Evolutionary conservation across 2,329 filamentous ascomycete genomes (phyloP).

Genomic region (Teratosphaeria epicoccoides): DNA sequence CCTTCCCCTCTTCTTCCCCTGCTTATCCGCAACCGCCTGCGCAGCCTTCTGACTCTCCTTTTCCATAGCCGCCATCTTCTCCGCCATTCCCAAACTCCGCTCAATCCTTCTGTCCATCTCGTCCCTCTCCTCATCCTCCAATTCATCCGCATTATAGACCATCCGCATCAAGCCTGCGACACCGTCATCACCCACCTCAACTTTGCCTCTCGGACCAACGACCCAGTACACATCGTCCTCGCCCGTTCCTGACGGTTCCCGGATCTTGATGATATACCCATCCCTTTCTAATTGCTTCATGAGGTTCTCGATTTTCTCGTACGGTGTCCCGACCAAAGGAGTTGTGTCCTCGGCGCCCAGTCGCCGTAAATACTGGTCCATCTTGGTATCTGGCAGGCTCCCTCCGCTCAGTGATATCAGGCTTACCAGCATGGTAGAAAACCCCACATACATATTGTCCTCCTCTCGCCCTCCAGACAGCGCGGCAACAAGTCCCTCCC

Average conservation of each 20-base stretch:
- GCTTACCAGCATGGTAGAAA: slow-evolving; percentile 71
- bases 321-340: slow-evolving; percentile 30
- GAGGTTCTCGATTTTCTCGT: slow-evolving; percentile 62
- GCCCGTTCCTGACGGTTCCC: slow-evolving; percentile 53
- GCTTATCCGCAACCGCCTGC: neutral
- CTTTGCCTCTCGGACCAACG: slow-evolving; percentile 72
- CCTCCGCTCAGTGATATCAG: slow-evolving; percentile 65
- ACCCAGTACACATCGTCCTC: slow-evolving; percentile 73
- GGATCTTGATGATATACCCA: slow-evolving; percentile 67
- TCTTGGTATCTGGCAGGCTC: slow-evolving; percentile 62
- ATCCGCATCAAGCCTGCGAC: slow-evolving; percentile 57
- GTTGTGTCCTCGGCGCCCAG: slow-evolving; percentile 67
- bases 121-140: slow-evolving; percentile 9
- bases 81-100: slow-evolving; percentile 23
- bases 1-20: slow-evolving; percentile 8
- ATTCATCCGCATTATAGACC: slow-evolving; percentile 38
- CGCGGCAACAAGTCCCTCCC: slow-evolving; percentile 23
- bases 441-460: slow-evolving; percentile 69
- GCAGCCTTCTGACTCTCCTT: slow-evolving; percentile 9
- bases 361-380: slow-evolving; percentile 63
- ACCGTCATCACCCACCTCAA: slow-evolving; percentile 70
- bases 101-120: slow-evolving; percentile 26
- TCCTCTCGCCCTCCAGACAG: slow-evolving; percentile 33
- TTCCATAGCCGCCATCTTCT: slow-evolving; percentile 14
- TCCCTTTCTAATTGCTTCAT: slow-evolving; percentile 68